Evolutionary conservation across 2,329 filamentous ascomycete genomes (phyloP).

Genomic region (Karstenula rhodostoma): DNA sequence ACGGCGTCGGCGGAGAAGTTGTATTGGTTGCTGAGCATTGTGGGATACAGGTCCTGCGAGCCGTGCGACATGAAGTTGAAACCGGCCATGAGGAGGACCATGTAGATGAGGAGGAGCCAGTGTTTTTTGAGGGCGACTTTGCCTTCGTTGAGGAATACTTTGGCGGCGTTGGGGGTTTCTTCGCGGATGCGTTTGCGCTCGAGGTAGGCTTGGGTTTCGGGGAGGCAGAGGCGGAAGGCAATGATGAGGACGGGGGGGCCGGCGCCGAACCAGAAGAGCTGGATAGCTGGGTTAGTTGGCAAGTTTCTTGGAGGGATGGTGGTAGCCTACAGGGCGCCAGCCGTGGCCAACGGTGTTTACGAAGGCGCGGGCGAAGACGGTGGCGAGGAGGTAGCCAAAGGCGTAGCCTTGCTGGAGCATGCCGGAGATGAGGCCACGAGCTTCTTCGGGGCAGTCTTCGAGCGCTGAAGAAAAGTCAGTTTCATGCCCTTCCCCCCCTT

Average conservation of each 20-base stretch:
- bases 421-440: slow-evolving; percentile 67
- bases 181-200: slow-evolving; percentile 71
- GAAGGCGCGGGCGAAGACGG: slow-evolving; percentile 66
- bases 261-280: slow-evolving; percentile 86
- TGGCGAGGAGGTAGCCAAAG: slow-evolving; percentile 69
- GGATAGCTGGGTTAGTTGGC: neutral
- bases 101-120: slow-evolving; percentile 81
- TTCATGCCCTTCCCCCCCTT: neutral
- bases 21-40: slow-evolving; percentile 67
- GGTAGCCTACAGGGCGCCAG: slow-evolving; percentile 70
- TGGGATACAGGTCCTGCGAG: slow-evolving; percentile 71
- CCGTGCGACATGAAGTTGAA: slow-evolving; percentile 94
- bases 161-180: slow-evolving; percentile 65
- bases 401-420: slow-evolving; percentile 71
- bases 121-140: slow-evolving; percentile 80
- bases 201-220: slow-evolving; percentile 78
- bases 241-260: slow-evolving; percentile 83
- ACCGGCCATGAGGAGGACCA: slow-evolving; percentile 86
- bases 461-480: slow-evolving; percentile 52
- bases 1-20: slow-evolving; percentile 59
- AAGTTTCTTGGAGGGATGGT: too few relatives aligned
- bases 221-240: slow-evolving; percentile 76
- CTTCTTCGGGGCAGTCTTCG: slow-evolving; percentile 67
- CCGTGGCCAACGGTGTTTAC: slow-evolving; percentile 79
- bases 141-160: slow-evolving; percentile 77